Base-by-base conservation (phyloP, 164 flowering plant species). In the Vitis cinerea region DNA sequence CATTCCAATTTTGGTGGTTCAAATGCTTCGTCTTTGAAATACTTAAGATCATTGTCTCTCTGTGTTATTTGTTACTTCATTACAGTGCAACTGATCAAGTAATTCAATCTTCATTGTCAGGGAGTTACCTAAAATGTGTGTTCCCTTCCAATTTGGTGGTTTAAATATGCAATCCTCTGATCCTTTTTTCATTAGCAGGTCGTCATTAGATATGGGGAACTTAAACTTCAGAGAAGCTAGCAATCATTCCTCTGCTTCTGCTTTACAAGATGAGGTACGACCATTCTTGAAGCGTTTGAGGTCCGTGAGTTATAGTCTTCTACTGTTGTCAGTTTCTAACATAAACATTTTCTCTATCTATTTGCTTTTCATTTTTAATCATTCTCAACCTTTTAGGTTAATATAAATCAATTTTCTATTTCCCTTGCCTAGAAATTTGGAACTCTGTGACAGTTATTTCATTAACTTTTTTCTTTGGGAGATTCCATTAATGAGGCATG, bases 261-360 rank as follows among this genome's bases (percentile, higher is more conserved):
- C 82, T 78, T 77, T 88, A 68, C 97, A 91, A 78, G 93, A 94
- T 74, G 97, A 92, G 97, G 98, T 94, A 68, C 65, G 31, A 50
- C 11, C 61, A 59, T 61, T 44, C 29, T 37, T 19, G 44, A 31
- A 68, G 68, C 55, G 29, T 63, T 4, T 47, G 50, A 37, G 15
- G 17, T 17, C 9, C 9, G 60, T 30, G 27, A 15, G 11, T 19
- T 16, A 23, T n/a, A 59, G 52, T 14, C 52, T 30, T 67, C 37
- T 60, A 29, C 50, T 60, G 19, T 8, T 52, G 65, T 57, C 47
- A 64, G 67, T 50, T 50, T 10, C 29, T 16, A 9, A n/a, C 4
- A 0, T 8, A 8, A 27, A 50, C 53, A 30, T 69, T n/a, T 37
- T 13, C 3, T 44, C 27, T 54, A 8, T 51, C n/a, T 19, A 65